Base-by-base conservation (phyloP, 129 eudicot species). In the Tagetes patula region DNA sequence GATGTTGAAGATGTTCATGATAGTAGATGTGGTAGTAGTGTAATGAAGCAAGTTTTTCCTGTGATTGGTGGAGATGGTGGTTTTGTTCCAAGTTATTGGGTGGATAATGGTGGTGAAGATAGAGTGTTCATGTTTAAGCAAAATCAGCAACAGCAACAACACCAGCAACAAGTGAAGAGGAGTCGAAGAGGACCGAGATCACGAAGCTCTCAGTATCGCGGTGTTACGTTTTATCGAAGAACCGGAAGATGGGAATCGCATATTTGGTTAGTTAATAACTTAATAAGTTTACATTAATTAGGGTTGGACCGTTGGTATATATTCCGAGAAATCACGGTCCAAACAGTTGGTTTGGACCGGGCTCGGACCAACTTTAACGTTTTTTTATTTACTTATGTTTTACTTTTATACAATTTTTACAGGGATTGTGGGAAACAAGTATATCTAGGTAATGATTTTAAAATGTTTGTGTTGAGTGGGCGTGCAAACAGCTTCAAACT, bases 171-270 rank as follows among this genome's bases (percentile, higher is more conserved):
- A 20, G 65, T 75, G 67, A 91, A 84, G 88, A 88, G 85, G 81
- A 84, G 84, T 59, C 74, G 97, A 74, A 84, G 97, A 69, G 97
- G 97, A 31, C 97, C 97, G 14, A 76, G 90, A 84, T 88, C 97
- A 3, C 74, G 95, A 73, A 91, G 97, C 42, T 91, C 97, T 30
- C 97, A 88, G 78, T 91, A 91, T 58, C 86, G 97, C 0, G 97
- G 97, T 10, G 97, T 91, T 67, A 91, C 97, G 45, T 91, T 91
- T 79, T 91, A 91, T 72, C 92, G 95, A 14, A 82, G 97, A 53
- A 88, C 95, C n/a, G 95, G 97, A 60, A 69, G 97, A 81, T 91
- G 97, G 97, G 97, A 91, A 82, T 87, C 97, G 3, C 97, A 91
- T 69, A 91, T 91, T 30, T 91, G 97, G 97, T 91, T 50, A 69